Percentiles rank a stretch among this genome's conserved stretches.
Evolutionary conservation across 1,284 basidiomycete genomes (phyloP).

Genomic region (Trichosporon sp.): DNA sequence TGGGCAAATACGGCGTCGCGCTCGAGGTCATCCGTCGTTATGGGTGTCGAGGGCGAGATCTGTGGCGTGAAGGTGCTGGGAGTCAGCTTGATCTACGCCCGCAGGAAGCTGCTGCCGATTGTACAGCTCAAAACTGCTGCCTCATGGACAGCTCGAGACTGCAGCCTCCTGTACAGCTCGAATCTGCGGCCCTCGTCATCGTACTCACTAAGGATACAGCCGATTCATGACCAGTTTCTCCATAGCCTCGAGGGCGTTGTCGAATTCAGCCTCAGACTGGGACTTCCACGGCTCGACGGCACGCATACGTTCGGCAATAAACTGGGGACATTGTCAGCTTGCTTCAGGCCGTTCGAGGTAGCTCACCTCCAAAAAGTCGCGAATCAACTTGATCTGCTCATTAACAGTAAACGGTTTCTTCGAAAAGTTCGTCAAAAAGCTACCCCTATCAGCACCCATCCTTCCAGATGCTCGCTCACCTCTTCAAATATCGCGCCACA

Average conservation of each 20-base stretch:
- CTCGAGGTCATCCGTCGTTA: conserved; percentile 92
- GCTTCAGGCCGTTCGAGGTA: background rate
- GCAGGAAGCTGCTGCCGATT: too few species aligned
- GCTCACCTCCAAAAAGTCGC: conserved; percentile 78
- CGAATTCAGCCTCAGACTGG: conserved; percentile 74
- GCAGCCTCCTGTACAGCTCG: too few species aligned
- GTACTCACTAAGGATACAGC: conserved; percentile 78
- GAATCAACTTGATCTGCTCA: conserved; percentile 88
- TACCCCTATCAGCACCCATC: conserved; percentile 44
- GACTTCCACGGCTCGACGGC: conserved; percentile 73
- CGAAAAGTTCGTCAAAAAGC: conserved; percentile 83
- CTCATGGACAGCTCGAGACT: too few species aligned
- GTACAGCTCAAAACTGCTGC: too few species aligned
- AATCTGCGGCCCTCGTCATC: background rate
- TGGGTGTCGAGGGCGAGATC: conserved; percentile 60
- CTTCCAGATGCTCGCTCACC: conserved; percentile 53
- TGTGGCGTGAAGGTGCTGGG: conserved; percentile 82
- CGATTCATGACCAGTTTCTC: conserved; percentile 99
- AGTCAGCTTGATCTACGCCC: too few species aligned
- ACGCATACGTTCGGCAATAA: conserved; percentile 81
- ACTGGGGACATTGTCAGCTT: conserved; percentile 56
- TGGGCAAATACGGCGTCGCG: conserved; percentile 84
- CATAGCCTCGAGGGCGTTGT: conserved; percentile 97
- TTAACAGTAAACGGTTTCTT: conserved; percentile 80
- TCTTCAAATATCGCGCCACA: conserved; percentile 82